Percentiles rank a stretch among this genome's conserved stretches.
Conservation (phyloP, 257 asterid genomes). For the Leonotis leonurus region DNA sequence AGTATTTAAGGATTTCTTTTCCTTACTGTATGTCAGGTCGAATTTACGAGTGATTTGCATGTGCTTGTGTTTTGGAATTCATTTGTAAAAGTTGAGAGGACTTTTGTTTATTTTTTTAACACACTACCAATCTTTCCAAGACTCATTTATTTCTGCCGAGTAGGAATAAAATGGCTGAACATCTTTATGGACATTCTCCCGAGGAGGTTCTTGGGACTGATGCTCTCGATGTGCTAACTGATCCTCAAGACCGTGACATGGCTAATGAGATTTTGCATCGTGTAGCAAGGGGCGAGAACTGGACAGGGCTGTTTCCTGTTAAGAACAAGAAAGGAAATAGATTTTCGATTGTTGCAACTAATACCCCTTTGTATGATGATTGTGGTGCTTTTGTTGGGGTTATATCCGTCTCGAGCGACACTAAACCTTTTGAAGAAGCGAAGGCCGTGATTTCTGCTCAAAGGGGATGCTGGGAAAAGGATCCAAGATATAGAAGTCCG, state of each 20-base stretch:
- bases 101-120: neutral
- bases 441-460: conserved; percentile 25
- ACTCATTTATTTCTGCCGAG: conserved; percentile 2
- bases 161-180: conserved; percentile 85
- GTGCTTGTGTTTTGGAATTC: neutral
- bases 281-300: conserved; percentile 56
- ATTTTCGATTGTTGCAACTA: conserved; percentile 49
- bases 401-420: conserved; percentile 59
- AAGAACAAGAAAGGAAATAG: conserved; percentile 54
- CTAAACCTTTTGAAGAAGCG: conserved; percentile 51
- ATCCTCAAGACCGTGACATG: conserved; percentile 31
- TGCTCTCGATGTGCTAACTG: conserved; percentile 47
- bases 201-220: conserved; percentile 63
- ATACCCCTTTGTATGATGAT: conserved; percentile 78
- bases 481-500: conserved; percentile 35
- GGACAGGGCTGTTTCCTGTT: conserved; percentile 86
- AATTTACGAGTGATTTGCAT: neutral
- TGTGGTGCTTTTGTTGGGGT: conserved; percentile 61
- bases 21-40: neutral
- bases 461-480: conserved; percentile 23
- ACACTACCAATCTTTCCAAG: neutral
- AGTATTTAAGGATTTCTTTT: neutral
- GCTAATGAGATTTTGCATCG: conserved; percentile 47
- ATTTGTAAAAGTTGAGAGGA: neutral
- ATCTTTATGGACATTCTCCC: conserved; percentile 59